phyloP scores from a whole-genome alignment of 2,329 filamentous ascomycete species.

The Cadophora sp. region DNA sequence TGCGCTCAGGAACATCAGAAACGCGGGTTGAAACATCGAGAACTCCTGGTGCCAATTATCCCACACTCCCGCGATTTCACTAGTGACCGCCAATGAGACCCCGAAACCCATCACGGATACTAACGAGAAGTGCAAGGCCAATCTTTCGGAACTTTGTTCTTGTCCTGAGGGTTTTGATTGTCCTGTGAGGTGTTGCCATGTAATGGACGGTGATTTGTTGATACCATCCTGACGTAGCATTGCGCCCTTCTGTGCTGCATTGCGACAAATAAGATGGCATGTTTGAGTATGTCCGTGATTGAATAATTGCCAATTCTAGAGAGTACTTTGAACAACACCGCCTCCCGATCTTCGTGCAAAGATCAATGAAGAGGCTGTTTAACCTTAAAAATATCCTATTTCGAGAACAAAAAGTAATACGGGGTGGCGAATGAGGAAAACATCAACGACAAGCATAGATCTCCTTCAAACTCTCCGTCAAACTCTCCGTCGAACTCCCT shows the following conservation, averaged over 20 bases:
- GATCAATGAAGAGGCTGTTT: background rate
- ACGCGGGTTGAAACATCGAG: constrained; percentile 16
- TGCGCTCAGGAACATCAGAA: background rate
- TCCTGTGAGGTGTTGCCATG: background rate
- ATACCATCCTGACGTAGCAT: background rate
- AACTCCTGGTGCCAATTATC: background rate
- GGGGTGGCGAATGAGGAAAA: background rate
- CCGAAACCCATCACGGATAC: background rate
- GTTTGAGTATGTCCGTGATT: background rate
- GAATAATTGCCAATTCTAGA: background rate
- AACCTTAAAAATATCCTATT: background rate
- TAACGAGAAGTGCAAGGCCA: background rate
- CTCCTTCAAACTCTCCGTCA: background rate
- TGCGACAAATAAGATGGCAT: background rate
- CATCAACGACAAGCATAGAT: background rate
- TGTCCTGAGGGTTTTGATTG: background rate
- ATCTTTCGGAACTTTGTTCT: background rate
- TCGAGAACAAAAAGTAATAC: background rate
- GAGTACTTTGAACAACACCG: background rate
- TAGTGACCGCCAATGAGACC: background rate
- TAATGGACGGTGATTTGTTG: background rate
- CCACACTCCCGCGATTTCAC: constrained; percentile 7
- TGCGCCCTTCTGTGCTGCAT: background rate
- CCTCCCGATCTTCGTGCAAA: background rate
- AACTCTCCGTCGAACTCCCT: background rate